Evolutionary conservation across 768 basidiomycete genomes (phyloP), one percentile per base, ranked within the genome.

Genomic region (Sporobolomyces phaffii): DNA sequence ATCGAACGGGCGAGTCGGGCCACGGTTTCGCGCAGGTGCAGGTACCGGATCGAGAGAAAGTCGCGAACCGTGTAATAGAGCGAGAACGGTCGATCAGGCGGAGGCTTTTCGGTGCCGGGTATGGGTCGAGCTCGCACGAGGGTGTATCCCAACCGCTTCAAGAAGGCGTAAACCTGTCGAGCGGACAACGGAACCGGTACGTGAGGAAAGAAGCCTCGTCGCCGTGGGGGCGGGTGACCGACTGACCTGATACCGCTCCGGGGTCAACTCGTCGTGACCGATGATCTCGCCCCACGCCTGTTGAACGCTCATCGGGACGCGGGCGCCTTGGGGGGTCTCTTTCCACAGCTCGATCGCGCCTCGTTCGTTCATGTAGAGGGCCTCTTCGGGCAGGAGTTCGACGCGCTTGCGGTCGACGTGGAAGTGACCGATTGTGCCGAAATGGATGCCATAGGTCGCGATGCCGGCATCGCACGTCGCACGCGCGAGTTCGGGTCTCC

Each of bases 341-440:
- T 85, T 87, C 84, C 87, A 91, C 74, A 91, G 91, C 68, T 89
- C 88, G 68, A 97, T 79, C 3, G 87, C 83, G 0, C 96, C 94
- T 47, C 93, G 81, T 78, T 98, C 96, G 49, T 94, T 82, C 36
- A 98, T 83, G 80, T 97, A 98, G 22, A 99, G 82, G 0, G 90
- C 85, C 79, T 99, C 96, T 79, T 99, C 96, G 0, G 96, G 96
- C 3, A 99, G 81, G 0, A 99, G 81, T 74, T 97, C 91, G 22
- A 90, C 79, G 31, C 86, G 80, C 76, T 86, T 90, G 18, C 29
- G 74, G 65, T n/a, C 73, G 58, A 58, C 48, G 52, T 69, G 68
- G 65, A 64, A 88, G 73, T 90, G 86, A 0, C 94, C 96, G 80
- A 96, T 85, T 8, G 82, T 82, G 24, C 84, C 79, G 76, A 93